Evolutionary conservation across 805 yeast species (phyloP), one percentile per base, ranked within the genome.

Genomic region (Monosporozyma servazzii): DNA sequence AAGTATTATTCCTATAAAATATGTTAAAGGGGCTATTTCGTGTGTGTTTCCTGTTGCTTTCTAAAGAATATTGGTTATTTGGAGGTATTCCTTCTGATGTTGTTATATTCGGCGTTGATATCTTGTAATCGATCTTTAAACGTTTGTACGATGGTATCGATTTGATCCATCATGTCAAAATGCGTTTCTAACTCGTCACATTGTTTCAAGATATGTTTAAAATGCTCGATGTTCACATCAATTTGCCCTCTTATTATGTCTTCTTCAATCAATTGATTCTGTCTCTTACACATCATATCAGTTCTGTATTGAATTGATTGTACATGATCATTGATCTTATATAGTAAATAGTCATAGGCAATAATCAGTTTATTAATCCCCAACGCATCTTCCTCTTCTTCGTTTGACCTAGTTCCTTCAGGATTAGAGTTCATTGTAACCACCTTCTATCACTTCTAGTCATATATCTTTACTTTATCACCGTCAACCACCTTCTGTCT

Each of bases 311-410:
- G 72, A 23, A 82, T 64, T 2, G 71, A 67, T 21, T 73, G 66
- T 6, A 84, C 74, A 49, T 75, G 74, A 54, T 81, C 86, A 45
- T 75, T 74, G 48, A 86, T 81, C 61, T 78, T 80, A 67, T 71
- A 82, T 62, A 84, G 62, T 40, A 86, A 64, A 57, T 83, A 82
- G 58, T 86, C 91, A 61, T 77, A 84, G 49, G 75, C 77, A 23
- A 82, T 69, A 0, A 86, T 78, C 43, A 86, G 67, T 51, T 76
- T 74, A 57, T 79, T 77, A 17, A 85, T 73, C 11, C 81, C 78
- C 25, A 85, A 67, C 1, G 88, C 88, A 64, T 85, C 90, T 9
- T 56, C 59, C 2, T 47, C 45, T 40, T 40, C 44, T 27, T 20
- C 42, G 42, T 20, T 39, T 39, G 42, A 39, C 25, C 15, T 18